Evolutionary conservation across 2,329 filamentous ascomycete genomes (phyloP).

Genomic region (Sphaerostilbella broomeana): DNA sequence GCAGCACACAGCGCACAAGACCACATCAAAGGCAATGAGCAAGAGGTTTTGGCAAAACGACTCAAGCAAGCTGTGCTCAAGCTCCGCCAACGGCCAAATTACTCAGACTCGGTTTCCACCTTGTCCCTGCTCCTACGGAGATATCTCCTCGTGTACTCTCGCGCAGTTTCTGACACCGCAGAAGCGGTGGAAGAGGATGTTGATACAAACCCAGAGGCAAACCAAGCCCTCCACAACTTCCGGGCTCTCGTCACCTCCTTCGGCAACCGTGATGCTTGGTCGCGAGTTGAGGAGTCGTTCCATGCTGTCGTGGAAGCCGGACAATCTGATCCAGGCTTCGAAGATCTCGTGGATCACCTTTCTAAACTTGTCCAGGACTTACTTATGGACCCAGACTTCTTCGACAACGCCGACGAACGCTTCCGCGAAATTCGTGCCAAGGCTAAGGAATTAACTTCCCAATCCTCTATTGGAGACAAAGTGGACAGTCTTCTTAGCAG

Average conservation of each 20-base stretch:
- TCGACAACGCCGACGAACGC: slow-evolving; percentile 61
- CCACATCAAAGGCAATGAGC: slow-evolving; percentile 66
- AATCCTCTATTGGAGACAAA: slow-evolving; percentile 64
- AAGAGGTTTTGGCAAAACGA: slow-evolving; percentile 64
- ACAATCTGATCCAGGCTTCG: slow-evolving; percentile 73
- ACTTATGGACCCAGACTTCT: slow-evolving; percentile 79
- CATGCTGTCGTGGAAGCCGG: slow-evolving; percentile 67
- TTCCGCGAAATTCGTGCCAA: slow-evolving; percentile 46
- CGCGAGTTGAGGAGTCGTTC: slow-evolving; percentile 62
- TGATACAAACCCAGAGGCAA: slow-evolving; percentile 65
- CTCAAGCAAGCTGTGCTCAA: slow-evolving; percentile 70
- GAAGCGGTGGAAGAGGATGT: slow-evolving; percentile 64
- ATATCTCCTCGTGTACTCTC: slow-evolving; percentile 73
- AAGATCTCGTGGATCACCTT: slow-evolving; percentile 66
- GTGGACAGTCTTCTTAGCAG: slow-evolving; percentile 66
- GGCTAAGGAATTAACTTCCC: slow-evolving; percentile 57
- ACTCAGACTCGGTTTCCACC: slow-evolving; percentile 78
- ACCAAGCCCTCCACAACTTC: slow-evolving; percentile 69
- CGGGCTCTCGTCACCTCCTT: slow-evolving; percentile 77
- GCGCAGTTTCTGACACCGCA: slow-evolving; percentile 60
- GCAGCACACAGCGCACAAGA: slow-evolving; percentile 65
- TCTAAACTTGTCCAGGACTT: slow-evolving; percentile 72
- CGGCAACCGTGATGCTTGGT: slow-evolving; percentile 68
- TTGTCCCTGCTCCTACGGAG: slow-evolving; percentile 68
- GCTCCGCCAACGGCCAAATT: slow-evolving; percentile 70